Evolutionary conservation across 192 early-diverging fungal species (phyloP), one percentile per base, ranked within the genome.

Genomic region (Mortierella alpina): DNA sequence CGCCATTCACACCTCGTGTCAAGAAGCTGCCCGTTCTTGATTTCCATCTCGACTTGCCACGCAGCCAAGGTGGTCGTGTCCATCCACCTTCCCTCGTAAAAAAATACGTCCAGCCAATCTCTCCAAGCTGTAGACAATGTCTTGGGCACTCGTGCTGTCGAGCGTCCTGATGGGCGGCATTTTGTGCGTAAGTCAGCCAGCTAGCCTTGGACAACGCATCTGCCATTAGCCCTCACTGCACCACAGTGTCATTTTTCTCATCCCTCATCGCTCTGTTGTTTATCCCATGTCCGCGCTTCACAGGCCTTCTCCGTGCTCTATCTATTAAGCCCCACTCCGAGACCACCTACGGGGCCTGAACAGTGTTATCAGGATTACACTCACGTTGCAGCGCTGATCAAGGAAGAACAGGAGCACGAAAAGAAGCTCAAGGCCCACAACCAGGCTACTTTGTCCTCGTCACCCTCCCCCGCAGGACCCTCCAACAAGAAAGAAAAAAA

Each of bases 281-380:
- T 46, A n/a, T 63, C 41, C 8, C 41, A 41, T 31, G 12, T 59
- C 39, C 58, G 41, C 58, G 8, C 31, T 15, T 2, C 14, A 45
- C 42, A 77, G 76, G 76, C 65, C 20, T 23, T 80, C 46, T 80
- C 70, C 2, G 44, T 80, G 49, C 70, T 80, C 6, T 72, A 72
- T 18, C 2, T 64, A 7, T 17, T 80, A 39, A 80, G 65, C 45
- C 77, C 77, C 53, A 59, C 51, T 31, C 77, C 77, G 39, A 53
- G 77, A 6, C 53, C 45, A 1, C 51, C 77, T 0, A 80, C 77
- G 4, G 70, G 63, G n/a, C 63, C 57, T 51, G 77, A 80, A 23
- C 61, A 68, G 39, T 66, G 77, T 40, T 80, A 80, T 40, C 77
- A 80, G 66, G 77, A 80, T 31, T 39, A 68, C 12, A 68, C 69